Percentiles rank a stretch among this genome's conserved stretches.
Conservation (phyloP, 139 green algal species). For the Closterium sp. region DNA sequence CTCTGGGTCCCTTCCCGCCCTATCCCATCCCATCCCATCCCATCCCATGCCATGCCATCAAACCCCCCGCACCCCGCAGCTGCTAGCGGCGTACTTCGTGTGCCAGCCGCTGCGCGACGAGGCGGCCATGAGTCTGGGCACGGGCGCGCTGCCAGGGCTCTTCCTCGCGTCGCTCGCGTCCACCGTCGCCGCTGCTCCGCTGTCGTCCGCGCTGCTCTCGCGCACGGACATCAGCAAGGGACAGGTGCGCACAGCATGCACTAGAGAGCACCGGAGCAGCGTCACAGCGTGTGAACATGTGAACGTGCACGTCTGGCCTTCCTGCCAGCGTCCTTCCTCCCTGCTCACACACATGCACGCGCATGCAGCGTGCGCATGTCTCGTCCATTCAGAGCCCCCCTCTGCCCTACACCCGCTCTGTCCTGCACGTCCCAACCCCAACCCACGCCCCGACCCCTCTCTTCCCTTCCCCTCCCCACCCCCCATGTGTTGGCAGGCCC, state of each 20-base stretch:
- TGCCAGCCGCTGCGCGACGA: slow-evolving; percentile 73
- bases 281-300: not conserved
- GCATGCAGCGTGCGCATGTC: not conserved
- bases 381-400: not conserved
- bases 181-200: slow-evolving; percentile 54
- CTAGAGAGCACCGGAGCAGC: not conserved
- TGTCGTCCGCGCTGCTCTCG: slow-evolving; percentile 26
- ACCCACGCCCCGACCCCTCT: not conserved
- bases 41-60: not conserved
- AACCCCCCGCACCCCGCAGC: not conserved
- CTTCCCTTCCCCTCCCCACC: not conserved
- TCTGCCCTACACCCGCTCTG: not conserved
- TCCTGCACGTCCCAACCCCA: not conserved
- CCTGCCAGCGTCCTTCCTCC: not conserved
- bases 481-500: not conserved
- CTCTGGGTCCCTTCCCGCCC: not conserved
- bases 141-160: slow-evolving; percentile 31
- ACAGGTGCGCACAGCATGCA: not conserved
- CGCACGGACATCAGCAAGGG: slow-evolving; percentile 19
- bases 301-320: not conserved
- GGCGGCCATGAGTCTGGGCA: slow-evolving; percentile 65
- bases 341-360: not conserved
- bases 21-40: not conserved
- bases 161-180: slow-evolving; percentile 55
- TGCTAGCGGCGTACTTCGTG: slow-evolving; percentile 72